These are phyloP conservation scores for Silene coronaria DNA, from an alignment of 179 eudicot species.

Conservation along the genomic window DNA sequence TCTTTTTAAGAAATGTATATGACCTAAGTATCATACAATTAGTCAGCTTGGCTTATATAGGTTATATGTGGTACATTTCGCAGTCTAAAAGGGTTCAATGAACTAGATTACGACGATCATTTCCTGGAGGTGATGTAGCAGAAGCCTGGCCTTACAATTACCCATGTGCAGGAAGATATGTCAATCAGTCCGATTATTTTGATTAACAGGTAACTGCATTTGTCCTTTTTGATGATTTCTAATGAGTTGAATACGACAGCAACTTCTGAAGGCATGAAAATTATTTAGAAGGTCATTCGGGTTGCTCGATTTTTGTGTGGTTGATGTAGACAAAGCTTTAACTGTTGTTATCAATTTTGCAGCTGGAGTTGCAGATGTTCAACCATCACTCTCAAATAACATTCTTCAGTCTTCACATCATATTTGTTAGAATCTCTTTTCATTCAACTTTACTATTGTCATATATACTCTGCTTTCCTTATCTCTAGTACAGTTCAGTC, in stretches of 20 bases:
- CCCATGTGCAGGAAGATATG: neutral
- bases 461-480: no score
- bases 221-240: slow-evolving; percentile 17
- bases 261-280: neutral
- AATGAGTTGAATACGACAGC: slow-evolving; percentile 13
- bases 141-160: neutral
- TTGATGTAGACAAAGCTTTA: neutral
- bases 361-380: neutral
- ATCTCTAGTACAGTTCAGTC: neutral
- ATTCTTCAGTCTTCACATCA: neutral
- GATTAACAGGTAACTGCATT: slow-evolving; percentile 1
- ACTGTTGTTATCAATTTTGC: neutral
- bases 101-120: no score
- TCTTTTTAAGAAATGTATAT: neutral
- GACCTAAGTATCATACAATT: no score
- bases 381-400: neutral
- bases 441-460: neutral
- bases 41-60: neutral
- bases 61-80: no score
- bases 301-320: no score
- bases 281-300: neutral
- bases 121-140: neutral
- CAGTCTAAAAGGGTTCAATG: no score
- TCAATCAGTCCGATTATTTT: neutral
- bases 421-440: neutral